phyloP scores from a whole-genome alignment of 1,284 basidiomycete species.

The Malassezia pachydermatis region DNA sequence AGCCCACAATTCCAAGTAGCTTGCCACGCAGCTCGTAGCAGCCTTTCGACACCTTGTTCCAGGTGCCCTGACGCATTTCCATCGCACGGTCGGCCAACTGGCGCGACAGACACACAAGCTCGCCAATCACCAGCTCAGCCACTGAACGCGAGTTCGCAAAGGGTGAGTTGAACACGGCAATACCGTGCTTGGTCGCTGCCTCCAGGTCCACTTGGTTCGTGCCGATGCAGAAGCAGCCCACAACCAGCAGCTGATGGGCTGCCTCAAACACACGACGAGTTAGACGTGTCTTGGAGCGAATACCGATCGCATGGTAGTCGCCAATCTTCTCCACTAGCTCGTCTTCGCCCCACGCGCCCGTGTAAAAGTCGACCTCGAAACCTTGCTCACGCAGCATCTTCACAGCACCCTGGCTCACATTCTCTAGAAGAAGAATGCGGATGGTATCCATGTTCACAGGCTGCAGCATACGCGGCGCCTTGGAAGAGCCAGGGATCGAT shows the following conservation, averaged over 20 bases:
- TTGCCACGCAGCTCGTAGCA: constrained; percentile 98
- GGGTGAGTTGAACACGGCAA: constrained; percentile 98
- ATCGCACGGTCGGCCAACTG: constrained; percentile 80
- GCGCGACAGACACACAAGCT: constrained; percentile 85
- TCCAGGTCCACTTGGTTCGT: constrained; percentile 93
- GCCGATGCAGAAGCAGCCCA: constrained; percentile 99
- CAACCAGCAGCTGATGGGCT: constrained; percentile 67
- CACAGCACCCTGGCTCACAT: constrained; percentile 87
- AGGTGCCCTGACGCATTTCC: constrained; percentile 79
- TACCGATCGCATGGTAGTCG: constrained; percentile 86
- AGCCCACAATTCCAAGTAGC: constrained; percentile 93
- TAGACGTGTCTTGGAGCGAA: constrained; percentile 93
- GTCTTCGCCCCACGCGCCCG: constrained; percentile 77
- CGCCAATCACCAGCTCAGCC: constrained; percentile 91
- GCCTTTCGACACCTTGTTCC: constrained; percentile 98
- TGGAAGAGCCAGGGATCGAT: background rate
- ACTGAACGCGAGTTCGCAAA: constrained; percentile 99
- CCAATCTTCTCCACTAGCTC: constrained; percentile 81
- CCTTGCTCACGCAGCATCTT: constrained; percentile 69
- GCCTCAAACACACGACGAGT: constrained; percentile 69
- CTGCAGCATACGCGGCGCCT: constrained; percentile 31
- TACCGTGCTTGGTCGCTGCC: constrained; percentile 74
- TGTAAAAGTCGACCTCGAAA: constrained; percentile 83
- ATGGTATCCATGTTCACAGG: constrained; percentile 44
- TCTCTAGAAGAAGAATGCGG: constrained; percentile 74